Conservation (phyloP, 1,139 yeast genomes). For the Candida sp. region DNA sequence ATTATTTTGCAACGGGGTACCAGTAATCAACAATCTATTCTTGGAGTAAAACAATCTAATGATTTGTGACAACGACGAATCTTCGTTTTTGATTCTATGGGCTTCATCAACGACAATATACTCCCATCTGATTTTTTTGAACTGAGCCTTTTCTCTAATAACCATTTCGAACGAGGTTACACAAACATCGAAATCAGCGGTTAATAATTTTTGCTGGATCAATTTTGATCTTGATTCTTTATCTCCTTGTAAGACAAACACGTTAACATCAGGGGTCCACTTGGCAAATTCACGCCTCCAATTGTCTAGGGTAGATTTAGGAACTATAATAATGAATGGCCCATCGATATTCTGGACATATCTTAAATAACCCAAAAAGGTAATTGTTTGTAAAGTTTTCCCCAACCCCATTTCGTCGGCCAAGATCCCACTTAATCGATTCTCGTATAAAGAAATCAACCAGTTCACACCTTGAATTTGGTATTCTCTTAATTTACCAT, state of each 20-base stretch:
- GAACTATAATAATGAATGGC: slow-evolving; percentile 89
- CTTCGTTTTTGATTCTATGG: slow-evolving; percentile 94
- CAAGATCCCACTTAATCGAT: slow-evolving; percentile 41
- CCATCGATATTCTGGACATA: slow-evolving; percentile 79
- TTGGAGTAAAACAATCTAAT: slow-evolving; percentile 83
- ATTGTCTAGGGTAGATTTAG: slow-evolving; percentile 91
- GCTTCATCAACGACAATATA: slow-evolving; percentile 96
- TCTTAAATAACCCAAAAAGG: slow-evolving; percentile 81
- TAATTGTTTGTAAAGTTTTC: slow-evolving; percentile 45
- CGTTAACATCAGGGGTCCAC: slow-evolving; percentile 95
- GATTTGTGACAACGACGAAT: slow-evolving; percentile 84
- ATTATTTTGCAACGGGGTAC: slow-evolving; percentile 94
- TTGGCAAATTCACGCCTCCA: slow-evolving; percentile 92
- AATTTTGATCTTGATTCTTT: slow-evolving; percentile 70
- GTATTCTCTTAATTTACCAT: slow-evolving; percentile 75
- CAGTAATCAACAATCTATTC: slow-evolving; percentile 84
- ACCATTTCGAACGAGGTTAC: slow-evolving; percentile 94
- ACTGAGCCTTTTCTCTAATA: slow-evolving; percentile 75
- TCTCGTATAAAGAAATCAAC: slow-evolving; percentile 43
- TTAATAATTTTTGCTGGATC: slow-evolving; percentile 55
- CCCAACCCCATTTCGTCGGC: slow-evolving; percentile 54
- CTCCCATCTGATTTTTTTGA: slow-evolving; percentile 89
- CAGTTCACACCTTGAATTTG: slow-evolving; percentile 54
- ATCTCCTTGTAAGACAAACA: slow-evolving; percentile 80
- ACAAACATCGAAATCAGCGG: slow-evolving; percentile 83